Base-by-base conservation (phyloP, 306 rosid genomes). In the Pueraria montana region DNA sequence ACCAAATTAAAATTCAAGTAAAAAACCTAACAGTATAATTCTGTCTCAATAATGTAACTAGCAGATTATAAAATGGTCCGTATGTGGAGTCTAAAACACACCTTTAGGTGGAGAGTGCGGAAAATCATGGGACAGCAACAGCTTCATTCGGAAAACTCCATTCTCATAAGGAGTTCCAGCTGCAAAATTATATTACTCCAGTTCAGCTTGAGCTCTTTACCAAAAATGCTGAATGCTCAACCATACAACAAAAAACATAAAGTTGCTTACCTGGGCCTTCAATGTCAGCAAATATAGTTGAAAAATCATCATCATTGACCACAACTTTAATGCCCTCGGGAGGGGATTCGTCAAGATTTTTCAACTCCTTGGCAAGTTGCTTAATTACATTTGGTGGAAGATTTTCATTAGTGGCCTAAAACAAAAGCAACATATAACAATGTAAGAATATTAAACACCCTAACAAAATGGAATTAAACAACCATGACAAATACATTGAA, bases 321-420 rank as follows among this genome's bases (percentile, higher is more conserved):
- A 88, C 86, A 48, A 96, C 99, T 89, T 96, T 94, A 78, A 96
- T 96, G 82, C 99, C 99, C 84, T 96, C 99, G 0, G 99, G 98
- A 38, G 99, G 99, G 80, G 93, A 90, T 79, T 96, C 99, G 18
- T 96, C 97, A 32, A 96, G 99, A 84, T 77, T 92, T 87, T 96
- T 96, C 93, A 96, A 87, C 88, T 96, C 99, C 89, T 96, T 96
- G 18, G 94, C 99, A 81, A 96, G 95, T 92, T 89, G 99, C 88
- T 88, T 96, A 75, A 96, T 91, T 21, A 94, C 99, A 82, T 96
- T 96, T 80, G 99, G 99, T 20, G 99, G 97, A 78, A 96, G 97
- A 88, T 96, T 96, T 85, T 96, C 99, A 80, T 96, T 96, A 4
- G 99, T 92, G 38, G 99, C 98, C 99, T 93, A 88, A 79, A 76